These are phyloP conservation scores for Skeletonema costatum DNA, from an alignment of 108 stramenopile species.

Conservation along the genomic window DNA sequence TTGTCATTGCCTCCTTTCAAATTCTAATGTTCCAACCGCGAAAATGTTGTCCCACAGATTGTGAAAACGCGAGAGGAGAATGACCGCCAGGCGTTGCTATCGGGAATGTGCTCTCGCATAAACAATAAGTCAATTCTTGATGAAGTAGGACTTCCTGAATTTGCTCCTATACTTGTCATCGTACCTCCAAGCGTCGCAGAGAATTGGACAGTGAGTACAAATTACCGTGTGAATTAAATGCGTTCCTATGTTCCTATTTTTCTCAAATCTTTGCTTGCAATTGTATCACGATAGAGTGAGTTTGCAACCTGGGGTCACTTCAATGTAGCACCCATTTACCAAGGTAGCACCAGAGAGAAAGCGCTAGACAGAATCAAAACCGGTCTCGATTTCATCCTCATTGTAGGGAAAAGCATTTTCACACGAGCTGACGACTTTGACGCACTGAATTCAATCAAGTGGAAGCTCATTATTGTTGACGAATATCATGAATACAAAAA, in stretches of 20 bases:
- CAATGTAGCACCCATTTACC: conserved; percentile 55
- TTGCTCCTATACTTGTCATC: conserved; percentile 76
- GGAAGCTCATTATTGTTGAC: conserved; percentile 85
- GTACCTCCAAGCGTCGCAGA: conserved; percentile 73
- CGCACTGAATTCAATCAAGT: conserved; percentile 45
- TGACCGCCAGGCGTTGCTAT: conserved; percentile 31
- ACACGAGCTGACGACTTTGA: conserved; percentile 39
- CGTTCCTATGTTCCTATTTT: background rate
- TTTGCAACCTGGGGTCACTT: conserved; percentile 82
- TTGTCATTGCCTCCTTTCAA: background rate
- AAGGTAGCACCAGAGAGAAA: conserved; percentile 30
- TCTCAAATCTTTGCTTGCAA: background rate
- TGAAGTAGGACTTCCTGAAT: conserved; percentile 15
- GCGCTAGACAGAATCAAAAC: conserved; percentile 52
- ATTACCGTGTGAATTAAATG: background rate
- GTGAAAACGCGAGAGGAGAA: conserved; percentile 21
- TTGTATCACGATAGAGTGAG: conserved; percentile 46
- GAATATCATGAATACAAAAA: conserved; percentile 86
- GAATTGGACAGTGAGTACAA: conserved; percentile 58
- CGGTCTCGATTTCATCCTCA: conserved; percentile 71
- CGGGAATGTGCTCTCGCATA: conserved; percentile 14
- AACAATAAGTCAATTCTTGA: conserved; percentile 7
- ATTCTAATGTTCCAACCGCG: background rate
- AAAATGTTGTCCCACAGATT: background rate
- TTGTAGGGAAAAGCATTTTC: conserved; percentile 65